Base-by-base conservation (phyloP, 768 basidiomycete species). In the Leucocoprinus sp. region DNA sequence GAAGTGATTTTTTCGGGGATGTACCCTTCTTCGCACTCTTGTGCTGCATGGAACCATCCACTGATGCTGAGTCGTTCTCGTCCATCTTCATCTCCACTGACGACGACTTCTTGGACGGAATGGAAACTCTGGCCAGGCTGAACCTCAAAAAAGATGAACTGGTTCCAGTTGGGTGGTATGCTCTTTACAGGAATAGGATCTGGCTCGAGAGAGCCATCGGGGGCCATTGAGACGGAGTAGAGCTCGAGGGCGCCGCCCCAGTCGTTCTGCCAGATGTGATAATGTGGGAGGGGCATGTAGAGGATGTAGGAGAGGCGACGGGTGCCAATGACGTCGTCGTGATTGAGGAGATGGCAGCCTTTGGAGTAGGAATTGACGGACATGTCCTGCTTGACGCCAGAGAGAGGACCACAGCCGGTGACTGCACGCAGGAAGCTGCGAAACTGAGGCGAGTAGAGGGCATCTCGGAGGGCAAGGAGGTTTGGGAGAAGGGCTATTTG, bases 311-410 rank as follows among this genome's bases (percentile, higher is more conserved):
- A 93, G 43, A 97, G 86, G 33, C 91, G 79, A 19, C 95, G 84
- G 6, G 91, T 78, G 50, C 92, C 92, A 58, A 97, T 97, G 19
- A 95, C 93, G 62, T 98, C 95, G 80, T 98, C 95, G 70, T 98
- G 95, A 63, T 95, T 90, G 57, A 98, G 81, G 8, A 98, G 76
- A 64, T 98, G 93, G 61, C 84, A 96, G 36, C 92, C 90, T 50
- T 83, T 78, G 15, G 82, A 84, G 65, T 97, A 97, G 6, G 86
- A 82, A 58, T 91, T 92, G 49, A 95, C 84, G 34, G 89, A 89
- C 80, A 93, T 93, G 69, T 98, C 95, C 58, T 91, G 92, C 61
- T 93, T 95, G 34, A 71, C 75, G 40, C 93, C 92, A 22, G 88
- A 92, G 37, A 98, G 74, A 4, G 93, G 81, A 3, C 91, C 93